Conservation (phyloP, 2,329 filamentous ascomycete genomes). For the Ceratocystis colombiana region DNA sequence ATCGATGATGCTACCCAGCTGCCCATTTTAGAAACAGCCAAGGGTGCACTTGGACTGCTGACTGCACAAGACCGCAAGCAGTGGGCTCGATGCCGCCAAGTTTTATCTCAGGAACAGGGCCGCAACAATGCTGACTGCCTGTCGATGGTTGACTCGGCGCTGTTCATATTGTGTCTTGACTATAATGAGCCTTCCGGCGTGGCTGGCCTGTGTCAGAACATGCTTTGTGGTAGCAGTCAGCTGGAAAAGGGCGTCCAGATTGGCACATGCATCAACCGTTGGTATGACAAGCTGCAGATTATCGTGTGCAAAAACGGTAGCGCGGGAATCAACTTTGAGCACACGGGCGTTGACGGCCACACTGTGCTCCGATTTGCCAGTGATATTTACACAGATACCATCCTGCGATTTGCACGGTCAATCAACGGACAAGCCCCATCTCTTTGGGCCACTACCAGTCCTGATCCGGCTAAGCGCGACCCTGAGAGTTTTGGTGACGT, state of each 20-base stretch:
- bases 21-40: conserved; percentile 89
- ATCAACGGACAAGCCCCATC: conserved; percentile 92
- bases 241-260: conserved; percentile 91
- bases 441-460: conserved; percentile 81
- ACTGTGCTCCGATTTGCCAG: conserved; percentile 94
- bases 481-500: conserved; percentile 88
- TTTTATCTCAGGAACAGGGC: conserved; percentile 71
- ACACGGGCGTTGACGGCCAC: conserved; percentile 94
- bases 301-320: conserved; percentile 98
- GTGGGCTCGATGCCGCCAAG: conserved; percentile 84
- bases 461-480: conserved; percentile 85
- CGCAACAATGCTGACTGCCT: conserved; percentile 95
- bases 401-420: conserved; percentile 74
- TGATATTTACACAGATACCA: conserved; percentile 94
- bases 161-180: conserved; percentile 88
- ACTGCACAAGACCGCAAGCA: conserved; percentile 94
- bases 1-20: conserved; percentile 82
- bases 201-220: conserved; percentile 88
- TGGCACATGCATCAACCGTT: conserved; percentile 93
- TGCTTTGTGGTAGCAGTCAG: conserved; percentile 91
- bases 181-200: conserved; percentile 75
- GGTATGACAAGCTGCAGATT: conserved; percentile 98
- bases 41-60: conserved; percentile 81
- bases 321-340: conserved; percentile 97
- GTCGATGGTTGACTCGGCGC: conserved; percentile 85